These are phyloP conservation scores for Claviceps sp. DNA, from an alignment of 2,329 filamentous ascomycete species.

Conservation along the genomic window DNA sequence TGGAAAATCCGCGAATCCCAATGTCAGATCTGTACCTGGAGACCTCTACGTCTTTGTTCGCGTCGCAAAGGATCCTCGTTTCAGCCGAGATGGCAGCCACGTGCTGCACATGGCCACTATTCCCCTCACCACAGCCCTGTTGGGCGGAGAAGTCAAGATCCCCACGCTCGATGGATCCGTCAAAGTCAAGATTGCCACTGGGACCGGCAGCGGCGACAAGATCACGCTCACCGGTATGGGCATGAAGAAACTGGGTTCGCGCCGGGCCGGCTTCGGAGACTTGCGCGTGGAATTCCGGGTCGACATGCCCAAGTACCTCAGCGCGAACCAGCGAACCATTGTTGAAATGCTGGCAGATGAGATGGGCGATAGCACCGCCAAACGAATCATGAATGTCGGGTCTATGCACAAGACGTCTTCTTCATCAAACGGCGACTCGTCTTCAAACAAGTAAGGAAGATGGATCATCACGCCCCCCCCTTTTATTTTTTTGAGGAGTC, in stretches of 20 bases:
- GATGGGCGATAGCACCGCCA: constrained; percentile 83
- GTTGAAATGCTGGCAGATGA: constrained; percentile 94
- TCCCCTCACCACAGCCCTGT: constrained; percentile 80
- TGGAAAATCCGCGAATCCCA: constrained; percentile 50
- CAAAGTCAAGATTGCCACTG: constrained; percentile 80
- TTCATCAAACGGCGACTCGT: not conserved
- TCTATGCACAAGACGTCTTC: constrained; percentile 5
- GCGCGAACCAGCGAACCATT: constrained; percentile 79
- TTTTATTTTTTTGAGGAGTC: not conserved
- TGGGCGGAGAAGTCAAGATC: constrained; percentile 80
- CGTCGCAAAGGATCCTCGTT: constrained; percentile 81
- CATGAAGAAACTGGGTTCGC: constrained; percentile 70
- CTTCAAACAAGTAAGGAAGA: constrained; percentile 3
- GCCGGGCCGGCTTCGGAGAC: constrained; percentile 61
- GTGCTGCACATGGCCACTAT: constrained; percentile 86
- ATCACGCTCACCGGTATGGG: constrained; percentile 83
- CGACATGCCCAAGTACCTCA: constrained; percentile 87
- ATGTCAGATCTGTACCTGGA: constrained; percentile 55
- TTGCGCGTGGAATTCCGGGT: constrained; percentile 91
- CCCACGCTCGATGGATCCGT: constrained; percentile 86
- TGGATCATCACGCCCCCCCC: not conserved
- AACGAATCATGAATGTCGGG: constrained; percentile 75
- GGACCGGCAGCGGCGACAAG: constrained; percentile 83
- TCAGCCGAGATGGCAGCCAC: constrained; percentile 75
- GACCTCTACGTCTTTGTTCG: constrained; percentile 86